Base-by-base conservation (phyloP, 768 basidiomycete genomes). In the Phylloporus arenicola region DNA sequence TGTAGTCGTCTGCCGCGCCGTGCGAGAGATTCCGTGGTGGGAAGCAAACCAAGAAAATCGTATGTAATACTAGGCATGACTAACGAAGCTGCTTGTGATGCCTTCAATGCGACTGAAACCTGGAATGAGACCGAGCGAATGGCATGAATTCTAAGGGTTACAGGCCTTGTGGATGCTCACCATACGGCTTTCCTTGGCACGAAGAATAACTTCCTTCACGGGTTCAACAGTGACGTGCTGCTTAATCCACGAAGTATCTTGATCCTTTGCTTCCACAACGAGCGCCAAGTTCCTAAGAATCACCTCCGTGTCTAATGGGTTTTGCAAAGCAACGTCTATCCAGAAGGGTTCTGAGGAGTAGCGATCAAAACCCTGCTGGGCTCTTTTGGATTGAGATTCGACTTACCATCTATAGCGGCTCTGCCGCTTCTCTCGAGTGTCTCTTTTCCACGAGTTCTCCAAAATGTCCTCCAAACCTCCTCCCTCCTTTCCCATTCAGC, bases 261-360 rank as follows among this genome's bases (percentile, higher is more conserved):
- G 50, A 1, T 57, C 53, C 30, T 56, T 62, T 2, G 68, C 63
- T 48, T 79, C 79, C 6, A 86, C 73, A 4, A 72, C 50, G 9
- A 88, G 64, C 0, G 84, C 81, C 47, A 91, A 53, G 50, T 84
- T 75, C 0, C 80, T 74, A 20, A 92, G 61, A 45, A 75, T 81
- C n/a, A 92, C 74, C 45, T 88, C 88, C 6, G 84, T 74, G 52
- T 86, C 78, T 37, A 92, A 66, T 16, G 88, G 88, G 62, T 92
- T 92, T 42, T 69, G 73, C 51, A 92, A 43, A 6, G 73, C 73
- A 22, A 92, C 57, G 56, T 92, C 88, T 34, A 91, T 71, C 83
- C 84, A 90, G 57, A 92, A 89, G 2, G 70, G 66, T 65, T 92
- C 90, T 92, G 43, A 41, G 16, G 17, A 52, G 20, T 53, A 25